Conservation (phyloP, 768 basidiomycete species). For the Amanita subjunquillea region DNA sequence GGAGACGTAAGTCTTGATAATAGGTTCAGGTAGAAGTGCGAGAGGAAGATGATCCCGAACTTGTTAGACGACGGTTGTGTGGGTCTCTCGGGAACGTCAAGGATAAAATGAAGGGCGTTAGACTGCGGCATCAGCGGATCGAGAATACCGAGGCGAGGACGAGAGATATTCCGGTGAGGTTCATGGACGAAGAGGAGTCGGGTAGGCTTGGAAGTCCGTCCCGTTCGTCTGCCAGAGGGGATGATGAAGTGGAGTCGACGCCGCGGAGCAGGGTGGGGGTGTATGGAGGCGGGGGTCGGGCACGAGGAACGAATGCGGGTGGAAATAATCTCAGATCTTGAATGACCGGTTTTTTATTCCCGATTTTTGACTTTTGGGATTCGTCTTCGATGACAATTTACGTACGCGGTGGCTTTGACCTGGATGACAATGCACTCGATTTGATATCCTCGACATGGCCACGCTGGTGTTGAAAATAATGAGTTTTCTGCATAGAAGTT, state of each 20-base stretch:
- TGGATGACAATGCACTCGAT: no score
- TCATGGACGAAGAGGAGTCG: slow-evolving; percentile 17
- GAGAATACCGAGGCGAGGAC: slow-evolving; percentile 18
- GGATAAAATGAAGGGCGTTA: neutral
- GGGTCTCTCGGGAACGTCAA: neutral
- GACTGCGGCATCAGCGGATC: slow-evolving; percentile 14
- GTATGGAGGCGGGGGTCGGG: neutral
- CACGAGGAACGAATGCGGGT: neutral
- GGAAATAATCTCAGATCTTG: neutral
- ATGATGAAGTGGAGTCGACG: neutral
- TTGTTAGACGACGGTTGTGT: neutral
- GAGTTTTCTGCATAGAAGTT: no score
- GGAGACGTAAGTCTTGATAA: slow-evolving; percentile 43
- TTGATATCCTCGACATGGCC: no score
- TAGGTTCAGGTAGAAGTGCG: slow-evolving; percentile 3
- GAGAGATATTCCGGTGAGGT: slow-evolving; percentile 32
- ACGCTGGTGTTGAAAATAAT: no score
- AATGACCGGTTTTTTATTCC: no score
- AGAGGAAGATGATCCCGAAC: slow-evolving; percentile 1
- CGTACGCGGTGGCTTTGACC: no score
- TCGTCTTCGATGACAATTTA: no score
- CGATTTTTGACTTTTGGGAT: no score
- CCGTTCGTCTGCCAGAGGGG: neutral
- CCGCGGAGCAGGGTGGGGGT: neutral
- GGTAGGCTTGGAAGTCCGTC: neutral